phyloP scores from a whole-genome alignment of 805 yeast species.

The Candida gorgasii region DNA sequence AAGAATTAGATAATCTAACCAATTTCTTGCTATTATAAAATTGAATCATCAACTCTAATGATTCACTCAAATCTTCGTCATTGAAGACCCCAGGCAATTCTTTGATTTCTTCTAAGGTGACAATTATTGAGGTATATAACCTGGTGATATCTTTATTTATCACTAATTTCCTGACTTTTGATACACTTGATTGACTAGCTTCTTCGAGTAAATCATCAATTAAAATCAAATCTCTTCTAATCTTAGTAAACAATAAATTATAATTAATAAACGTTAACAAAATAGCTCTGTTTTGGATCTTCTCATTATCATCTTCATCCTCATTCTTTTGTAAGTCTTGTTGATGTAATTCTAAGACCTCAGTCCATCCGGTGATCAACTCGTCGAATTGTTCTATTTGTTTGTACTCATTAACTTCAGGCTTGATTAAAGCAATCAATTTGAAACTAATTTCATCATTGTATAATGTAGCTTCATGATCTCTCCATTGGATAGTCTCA shows the following conservation, averaged over 20 bases:
- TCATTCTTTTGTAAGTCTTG: slow-evolving; percentile 51
- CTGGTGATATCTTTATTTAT: slow-evolving; percentile 46
- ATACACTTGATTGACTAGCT: slow-evolving; percentile 14
- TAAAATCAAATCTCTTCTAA: slow-evolving; percentile 67
- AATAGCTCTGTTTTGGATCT: slow-evolving; percentile 71
- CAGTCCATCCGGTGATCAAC: slow-evolving; percentile 66
- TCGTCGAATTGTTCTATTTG: slow-evolving; percentile 52
- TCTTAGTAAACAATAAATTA: slow-evolving; percentile 60
- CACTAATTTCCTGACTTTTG: slow-evolving; percentile 25
- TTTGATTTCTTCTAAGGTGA: slow-evolving; percentile 57
- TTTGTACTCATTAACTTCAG: slow-evolving; percentile 23
- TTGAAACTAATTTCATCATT: slow-evolving; percentile 73
- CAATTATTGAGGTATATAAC: slow-evolving; percentile 50
- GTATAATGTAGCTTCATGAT: slow-evolving; percentile 57
- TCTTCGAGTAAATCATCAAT: slow-evolving; percentile 32
- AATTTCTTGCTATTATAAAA: slow-evolving; percentile 50
- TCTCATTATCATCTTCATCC: slow-evolving; percentile 54
- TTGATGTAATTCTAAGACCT: slow-evolving; percentile 61
- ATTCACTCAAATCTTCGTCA: slow-evolving; percentile 64
- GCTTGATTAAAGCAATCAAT: slow-evolving; percentile 42
- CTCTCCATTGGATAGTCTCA: slow-evolving; percentile 48
- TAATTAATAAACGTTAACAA: slow-evolving; percentile 75
- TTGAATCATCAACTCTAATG: slow-evolving; percentile 50
- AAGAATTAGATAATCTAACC: slow-evolving; percentile 46
- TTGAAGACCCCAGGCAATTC: slow-evolving; percentile 93